Percentiles rank a stretch among this genome's conserved stretches.
These are phyloP conservation scores for Candida germanica DNA, from an alignment of 805 yeast genomes.

Conservation along the genomic window DNA sequence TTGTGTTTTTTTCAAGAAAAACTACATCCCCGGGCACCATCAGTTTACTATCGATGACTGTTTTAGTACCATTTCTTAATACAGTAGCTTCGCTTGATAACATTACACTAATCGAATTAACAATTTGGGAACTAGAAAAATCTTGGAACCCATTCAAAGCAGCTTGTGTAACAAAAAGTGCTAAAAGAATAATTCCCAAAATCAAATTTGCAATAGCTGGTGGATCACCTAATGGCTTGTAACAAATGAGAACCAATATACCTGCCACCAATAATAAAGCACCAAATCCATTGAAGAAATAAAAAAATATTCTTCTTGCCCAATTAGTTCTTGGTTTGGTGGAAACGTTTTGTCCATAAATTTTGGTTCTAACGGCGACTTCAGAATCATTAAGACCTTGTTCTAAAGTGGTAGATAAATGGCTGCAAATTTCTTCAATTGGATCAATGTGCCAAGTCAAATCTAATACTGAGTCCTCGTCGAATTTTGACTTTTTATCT, in stretches of 20 bases:
- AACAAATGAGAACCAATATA: slow-evolving; percentile 39
- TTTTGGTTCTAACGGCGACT: slow-evolving; percentile 13
- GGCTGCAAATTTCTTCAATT: slow-evolving; percentile 19
- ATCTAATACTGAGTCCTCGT: slow-evolving; percentile 20
- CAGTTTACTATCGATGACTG: slow-evolving; percentile 26
- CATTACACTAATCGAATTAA: slow-evolving; percentile 45
- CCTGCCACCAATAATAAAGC: slow-evolving; percentile 40
- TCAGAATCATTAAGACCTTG: slow-evolving; percentile 21
- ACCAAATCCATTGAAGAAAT: slow-evolving; percentile 51
- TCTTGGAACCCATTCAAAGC: slow-evolving; percentile 46
- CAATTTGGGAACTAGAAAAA: slow-evolving; percentile 44
- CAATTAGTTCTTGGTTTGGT: slow-evolving; percentile 35
- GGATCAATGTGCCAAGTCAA: slow-evolving; percentile 29
- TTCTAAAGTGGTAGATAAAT: slow-evolving; percentile 17
- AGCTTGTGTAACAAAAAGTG: slow-evolving; percentile 42
- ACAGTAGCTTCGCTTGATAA: slow-evolving; percentile 38
- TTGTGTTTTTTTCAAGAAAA: slow-evolving; percentile 34
- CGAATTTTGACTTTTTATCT: slow-evolving; percentile 5
- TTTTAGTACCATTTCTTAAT: slow-evolving; percentile 29
- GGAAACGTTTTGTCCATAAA: slow-evolving; percentile 35
- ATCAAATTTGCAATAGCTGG: slow-evolving; percentile 43
- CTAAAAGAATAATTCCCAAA: slow-evolving; percentile 39
- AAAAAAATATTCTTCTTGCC: slow-evolving; percentile 30
- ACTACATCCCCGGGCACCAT: slow-evolving; percentile 48
- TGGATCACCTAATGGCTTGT: slow-evolving; percentile 50